These are phyloP conservation scores for Podila clonocystis DNA, from an alignment of 192 early-diverging fungal genomes.

Conservation along the genomic window DNA sequence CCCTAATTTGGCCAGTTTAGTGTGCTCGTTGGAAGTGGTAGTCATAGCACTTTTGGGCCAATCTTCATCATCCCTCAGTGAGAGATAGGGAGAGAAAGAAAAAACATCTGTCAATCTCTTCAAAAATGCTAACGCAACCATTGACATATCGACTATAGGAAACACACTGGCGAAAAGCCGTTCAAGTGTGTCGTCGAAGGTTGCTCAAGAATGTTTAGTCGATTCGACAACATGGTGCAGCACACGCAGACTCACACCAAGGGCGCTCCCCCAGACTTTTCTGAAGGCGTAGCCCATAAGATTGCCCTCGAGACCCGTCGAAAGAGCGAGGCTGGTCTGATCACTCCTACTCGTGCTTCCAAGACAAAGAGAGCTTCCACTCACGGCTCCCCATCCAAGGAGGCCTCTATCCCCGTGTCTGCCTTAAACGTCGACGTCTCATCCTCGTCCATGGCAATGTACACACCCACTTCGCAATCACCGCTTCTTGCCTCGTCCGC, in stretches of 20 bases:
- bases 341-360: background rate
- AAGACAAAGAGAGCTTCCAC: constrained; percentile 2
- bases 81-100: no score
- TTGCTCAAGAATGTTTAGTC: constrained; percentile 74
- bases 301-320: constrained; percentile 43
- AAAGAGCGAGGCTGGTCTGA: constrained; percentile 44
- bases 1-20: no score
- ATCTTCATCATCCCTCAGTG: no score
- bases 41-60: no score
- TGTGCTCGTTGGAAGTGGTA: no score
- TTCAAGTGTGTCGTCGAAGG: constrained; percentile 75
- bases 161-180: constrained; percentile 58
- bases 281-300: constrained; percentile 28
- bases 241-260: constrained; percentile 76
- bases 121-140: no score
- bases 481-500: background rate
- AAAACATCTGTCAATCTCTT: no score
- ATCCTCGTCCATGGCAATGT: background rate
- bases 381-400: constrained; percentile 12
- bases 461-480: background rate
- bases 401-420: background rate
- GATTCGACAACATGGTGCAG: constrained; percentile 88
- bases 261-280: constrained; percentile 21
- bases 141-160: constrained; percentile 50
- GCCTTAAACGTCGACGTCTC: background rate